Evolutionary conservation across 768 basidiomycete genomes (phyloP), one percentile per base, ranked within the genome.

Genomic region (Leccinellum luteum): DNA sequence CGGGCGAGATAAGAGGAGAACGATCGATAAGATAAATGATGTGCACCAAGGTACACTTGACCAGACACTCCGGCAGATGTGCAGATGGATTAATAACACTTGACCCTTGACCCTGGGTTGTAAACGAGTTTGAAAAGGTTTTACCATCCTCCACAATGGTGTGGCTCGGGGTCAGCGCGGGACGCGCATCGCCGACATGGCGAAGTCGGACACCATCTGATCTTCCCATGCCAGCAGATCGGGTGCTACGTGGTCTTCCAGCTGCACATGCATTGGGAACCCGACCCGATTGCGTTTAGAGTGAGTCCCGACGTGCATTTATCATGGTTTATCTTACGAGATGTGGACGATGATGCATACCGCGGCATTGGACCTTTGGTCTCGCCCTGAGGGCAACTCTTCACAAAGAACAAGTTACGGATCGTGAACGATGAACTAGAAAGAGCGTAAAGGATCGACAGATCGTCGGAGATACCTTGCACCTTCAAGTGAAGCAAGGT

Each of bases 341-440:
- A 45, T 32, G 15, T 12, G 88, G 87, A 67, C 90, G 57, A 85
- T 86, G 41, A 89, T 81, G 14, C 92, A 94, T 64, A 83, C 85
- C 19, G 91, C 90, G 13, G 90, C 83, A 13, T 92, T 91, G 65
- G 90, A 93, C 71, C 90, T 90, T 71, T 92, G 83, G 84, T 30
- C 92, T 93, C 67, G 91, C 88, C 14, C 75, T 92, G 35, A 84
- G 91, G 48, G 87, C 85, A 10, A 93, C 91, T 3, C 92, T 91
- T 53, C 89, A 88, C 60, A 92, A 84, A 13, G 77, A 78, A n/a
- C 89, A 86, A 0, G 92, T 92, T 19, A 82, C 76, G 45, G 87
- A 84, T 47, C 92, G 90, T 67, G 84, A 86, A 69, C 69, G 67
- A 45, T 64, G 77, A 62, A 84, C 80, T 1, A 89, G 90, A 14